Base-by-base conservation (phyloP, 1,139 yeast genomes). In the Citeromyces hawaiiensis region DNA sequence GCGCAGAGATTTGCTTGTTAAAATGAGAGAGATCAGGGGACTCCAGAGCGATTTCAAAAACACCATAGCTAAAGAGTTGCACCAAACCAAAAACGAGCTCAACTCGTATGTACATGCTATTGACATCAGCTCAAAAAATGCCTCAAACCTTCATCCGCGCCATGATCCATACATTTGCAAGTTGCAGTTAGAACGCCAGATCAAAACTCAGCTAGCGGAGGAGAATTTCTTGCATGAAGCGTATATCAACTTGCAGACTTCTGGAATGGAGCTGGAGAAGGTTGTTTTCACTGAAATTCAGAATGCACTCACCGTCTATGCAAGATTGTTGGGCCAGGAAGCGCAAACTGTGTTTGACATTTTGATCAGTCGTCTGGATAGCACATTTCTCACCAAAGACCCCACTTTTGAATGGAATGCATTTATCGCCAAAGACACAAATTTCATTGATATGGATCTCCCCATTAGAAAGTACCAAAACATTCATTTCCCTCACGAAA, bases 151-250 rank as follows among this genome's bases (percentile, higher is more conserved):
- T 33, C 47, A 49, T 25, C 56, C 60, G 4, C 74, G 69, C 49
- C 69, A 71, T 45, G 98, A 91, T 57, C 98, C 98, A 2, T 88
- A 77, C 52, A 59, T 91, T 47, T 69, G 85, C 35, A 85, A 83
- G 56, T 63, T 76, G 36, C 62, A 67, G 35, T 65, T 88, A 49
- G 96, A 88, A 48, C 70, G 76, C 53, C 94, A 83, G 55, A 70
- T 91, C 52, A 76, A 72, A 48, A 72, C 70, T 47, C 95, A 86
- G 56, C 59, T 91, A 38, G 70, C 70, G 19, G 96, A 87, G 57
- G 97, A 91, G 56, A 82, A 81, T 56, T 81, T 79, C 51, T 66
- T 91, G 40, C 83, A 85, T 51, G 95, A 87, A 53, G 96, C 97
- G 0, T 88, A 74, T 54, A 69, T 78, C 47, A 88, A 91, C 58